phyloP scores from a whole-genome alignment of 2,329 filamentous ascomycete species.

The Penicillium corylophilum region DNA sequence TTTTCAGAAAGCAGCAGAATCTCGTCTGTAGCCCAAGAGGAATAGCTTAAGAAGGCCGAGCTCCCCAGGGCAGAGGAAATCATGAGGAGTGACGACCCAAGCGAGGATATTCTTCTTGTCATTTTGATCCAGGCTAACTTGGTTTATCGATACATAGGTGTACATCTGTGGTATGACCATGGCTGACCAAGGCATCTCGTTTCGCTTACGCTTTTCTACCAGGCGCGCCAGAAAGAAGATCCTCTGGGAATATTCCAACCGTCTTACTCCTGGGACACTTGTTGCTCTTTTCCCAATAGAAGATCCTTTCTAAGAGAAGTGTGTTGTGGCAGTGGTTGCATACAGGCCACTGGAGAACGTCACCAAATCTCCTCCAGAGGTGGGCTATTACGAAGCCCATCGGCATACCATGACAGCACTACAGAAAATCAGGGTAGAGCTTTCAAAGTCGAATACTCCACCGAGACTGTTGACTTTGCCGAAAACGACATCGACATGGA shows the following conservation, averaged over 20 bases:
- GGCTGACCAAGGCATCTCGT: slow-evolving; percentile 61
- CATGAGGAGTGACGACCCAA: slow-evolving; percentile 22
- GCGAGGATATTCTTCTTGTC: slow-evolving; percentile 29
- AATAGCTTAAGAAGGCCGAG: slow-evolving; percentile 41
- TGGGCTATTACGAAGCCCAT: slow-evolving; percentile 78
- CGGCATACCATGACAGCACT: slow-evolving; percentile 71
- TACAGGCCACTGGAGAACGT: slow-evolving; percentile 65
- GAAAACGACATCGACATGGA: slow-evolving; percentile 62
- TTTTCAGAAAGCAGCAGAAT: neutral
- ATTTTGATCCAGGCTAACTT: too few relatives aligned
- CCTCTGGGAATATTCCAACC: slow-evolving; percentile 63
- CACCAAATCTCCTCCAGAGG: slow-evolving; percentile 64
- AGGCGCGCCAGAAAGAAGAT: slow-evolving; percentile 65
- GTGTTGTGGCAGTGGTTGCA: slow-evolving; percentile 70
- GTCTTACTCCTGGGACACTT: slow-evolving; percentile 55
- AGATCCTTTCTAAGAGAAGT: slow-evolving; percentile 64
- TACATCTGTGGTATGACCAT: slow-evolving; percentile 66
- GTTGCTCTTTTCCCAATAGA: slow-evolving; percentile 54
- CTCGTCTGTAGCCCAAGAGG: slow-evolving; percentile 3
- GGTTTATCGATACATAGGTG: slow-evolving; percentile 53
- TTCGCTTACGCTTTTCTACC: slow-evolving; percentile 69
- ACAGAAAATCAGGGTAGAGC: slow-evolving; percentile 59
- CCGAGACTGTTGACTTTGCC: slow-evolving; percentile 54
- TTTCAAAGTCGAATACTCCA: slow-evolving; percentile 46
- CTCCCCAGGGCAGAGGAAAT: slow-evolving; percentile 44